Percentiles rank a stretch among this genome's conserved stretches.
These are phyloP conservation scores for Scenedesmus sp. DNA, from an alignment of 163 green algal genomes.

Conservation along the genomic window DNA sequence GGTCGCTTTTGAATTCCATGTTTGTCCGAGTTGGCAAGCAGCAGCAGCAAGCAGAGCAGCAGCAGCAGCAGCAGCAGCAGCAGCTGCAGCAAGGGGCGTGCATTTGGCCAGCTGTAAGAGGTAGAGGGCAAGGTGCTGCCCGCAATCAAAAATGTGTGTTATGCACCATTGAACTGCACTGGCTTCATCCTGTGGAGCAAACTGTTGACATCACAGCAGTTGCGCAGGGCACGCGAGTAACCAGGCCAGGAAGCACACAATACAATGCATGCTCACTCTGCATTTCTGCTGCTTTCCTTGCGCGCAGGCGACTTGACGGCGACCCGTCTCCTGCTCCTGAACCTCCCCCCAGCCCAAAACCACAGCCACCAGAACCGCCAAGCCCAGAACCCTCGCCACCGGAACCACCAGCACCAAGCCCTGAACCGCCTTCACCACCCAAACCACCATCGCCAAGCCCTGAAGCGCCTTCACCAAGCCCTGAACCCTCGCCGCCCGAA, in stretches of 20 bases:
- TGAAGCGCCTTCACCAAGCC: background rate
- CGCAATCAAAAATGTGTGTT: no score
- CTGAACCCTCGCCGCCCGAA: background rate
- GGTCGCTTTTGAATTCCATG: no score
- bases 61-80: slow-evolving; percentile 3
- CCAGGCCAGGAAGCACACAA: background rate
- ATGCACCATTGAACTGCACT: no score
- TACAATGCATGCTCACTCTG: background rate
- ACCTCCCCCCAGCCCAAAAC: background rate
- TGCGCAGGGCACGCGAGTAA: no score
- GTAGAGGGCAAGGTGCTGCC: no score
- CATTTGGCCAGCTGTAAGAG: background rate
- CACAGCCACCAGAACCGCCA: background rate
- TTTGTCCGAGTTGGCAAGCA: no score
- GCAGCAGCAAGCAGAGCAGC: no score
- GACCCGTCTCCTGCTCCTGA: background rate
- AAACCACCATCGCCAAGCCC: background rate
- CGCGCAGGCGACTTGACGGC: background rate
- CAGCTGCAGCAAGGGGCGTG: background rate
- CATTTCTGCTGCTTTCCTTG: background rate
- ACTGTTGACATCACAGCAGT: no score
- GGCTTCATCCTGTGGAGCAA: no score
- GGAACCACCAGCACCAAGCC: background rate
- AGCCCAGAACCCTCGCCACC: background rate
- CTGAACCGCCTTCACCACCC: background rate